Conservation (phyloP, 352 stramenopile genomes). For the Phytophthora citrophthora region DNA sequence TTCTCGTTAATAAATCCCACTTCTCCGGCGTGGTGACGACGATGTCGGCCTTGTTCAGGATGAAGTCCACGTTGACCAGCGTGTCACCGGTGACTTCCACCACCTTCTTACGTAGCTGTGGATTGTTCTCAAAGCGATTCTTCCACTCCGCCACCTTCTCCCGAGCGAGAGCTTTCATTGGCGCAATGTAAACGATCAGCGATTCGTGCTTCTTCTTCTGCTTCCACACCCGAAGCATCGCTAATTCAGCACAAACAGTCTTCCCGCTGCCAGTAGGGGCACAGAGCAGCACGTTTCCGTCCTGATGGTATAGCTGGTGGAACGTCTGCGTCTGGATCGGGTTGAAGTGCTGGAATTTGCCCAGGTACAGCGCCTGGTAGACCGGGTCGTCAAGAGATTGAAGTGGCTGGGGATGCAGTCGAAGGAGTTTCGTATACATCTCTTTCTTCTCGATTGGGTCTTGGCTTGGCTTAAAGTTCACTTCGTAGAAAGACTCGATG, state of each 20-base stretch:
- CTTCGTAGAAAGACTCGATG: slow-evolving; percentile 90
- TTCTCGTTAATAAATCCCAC: slow-evolving; percentile 97
- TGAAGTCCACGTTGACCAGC: slow-evolving; percentile 90
- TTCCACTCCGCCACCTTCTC: slow-evolving; percentile 98
- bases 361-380: slow-evolving; percentile 94
- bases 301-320: slow-evolving; percentile 96
- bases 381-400: slow-evolving; percentile 90
- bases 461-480: slow-evolving; percentile 61
- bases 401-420: slow-evolving; percentile 95
- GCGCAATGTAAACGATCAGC: slow-evolving; percentile 97
- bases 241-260: slow-evolving; percentile 97
- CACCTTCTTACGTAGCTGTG: slow-evolving; percentile 90
- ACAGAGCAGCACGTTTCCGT: slow-evolving; percentile 96
- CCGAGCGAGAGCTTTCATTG: slow-evolving; percentile 96
- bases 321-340: slow-evolving; percentile 99
- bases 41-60: slow-evolving; percentile 94
- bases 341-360: slow-evolving; percentile 90
- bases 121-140: slow-evolving; percentile 86
- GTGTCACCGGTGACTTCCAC: slow-evolving; percentile 98
- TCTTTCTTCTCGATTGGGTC: slow-evolving; percentile 50
- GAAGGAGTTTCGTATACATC: slow-evolving; percentile 91
- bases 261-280: slow-evolving; percentile 97
- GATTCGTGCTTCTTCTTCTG: slow-evolving; percentile 37
- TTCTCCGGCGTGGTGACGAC: slow-evolving; percentile 98
- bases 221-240: slow-evolving; percentile 96